Conservation (phyloP, 768 basidiomycete species). For the Gymnopilus junonius region DNA sequence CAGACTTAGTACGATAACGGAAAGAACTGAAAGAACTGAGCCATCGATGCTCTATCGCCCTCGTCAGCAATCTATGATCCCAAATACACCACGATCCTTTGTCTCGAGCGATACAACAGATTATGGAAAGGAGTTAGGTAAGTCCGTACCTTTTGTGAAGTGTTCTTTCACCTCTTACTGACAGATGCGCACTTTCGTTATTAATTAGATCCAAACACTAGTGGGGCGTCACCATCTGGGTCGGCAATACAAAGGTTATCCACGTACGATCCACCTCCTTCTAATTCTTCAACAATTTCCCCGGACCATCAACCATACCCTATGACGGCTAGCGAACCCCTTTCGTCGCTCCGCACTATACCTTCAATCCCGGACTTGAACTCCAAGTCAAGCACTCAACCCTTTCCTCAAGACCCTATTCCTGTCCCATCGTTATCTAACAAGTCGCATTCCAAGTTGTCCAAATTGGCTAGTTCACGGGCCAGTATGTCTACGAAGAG, state of each 20-base stretch:
- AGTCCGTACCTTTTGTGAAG: constrained; percentile 19
- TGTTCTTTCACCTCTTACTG: constrained; percentile 10
- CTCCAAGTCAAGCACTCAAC: constrained; percentile 47
- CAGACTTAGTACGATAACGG: constrained; percentile 66
- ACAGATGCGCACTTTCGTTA: background rate
- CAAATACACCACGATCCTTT: constrained; percentile 44
- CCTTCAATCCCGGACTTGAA: constrained; percentile 59
- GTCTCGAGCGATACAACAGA: constrained; percentile 54
- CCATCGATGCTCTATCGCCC: constrained; percentile 53
- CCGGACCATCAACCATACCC: constrained; percentile 29
- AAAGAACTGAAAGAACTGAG: constrained; percentile 69
- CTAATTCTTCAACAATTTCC: constrained; percentile 48
- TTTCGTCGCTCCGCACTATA: constrained; percentile 50
- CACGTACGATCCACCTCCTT: constrained; percentile 59
- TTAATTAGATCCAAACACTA: constrained; percentile 52
- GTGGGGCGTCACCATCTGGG: constrained; percentile 56
- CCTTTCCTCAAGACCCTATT: constrained; percentile 23
- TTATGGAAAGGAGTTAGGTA: constrained; percentile 68
- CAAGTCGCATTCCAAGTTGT: constrained; percentile 63
- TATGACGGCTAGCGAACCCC: constrained; percentile 45
- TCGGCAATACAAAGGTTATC: constrained; percentile 70
- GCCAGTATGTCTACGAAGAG: constrained; percentile 51
- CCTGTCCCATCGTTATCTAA: constrained; percentile 35
- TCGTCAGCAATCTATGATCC: constrained; percentile 40
- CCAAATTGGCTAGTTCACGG: constrained; percentile 68